Evolutionary conservation across 2,329 filamentous ascomycete species (phyloP), one percentile per base, ranked within the genome.

Genomic region (Colletotrichum echinochloae): DNA sequence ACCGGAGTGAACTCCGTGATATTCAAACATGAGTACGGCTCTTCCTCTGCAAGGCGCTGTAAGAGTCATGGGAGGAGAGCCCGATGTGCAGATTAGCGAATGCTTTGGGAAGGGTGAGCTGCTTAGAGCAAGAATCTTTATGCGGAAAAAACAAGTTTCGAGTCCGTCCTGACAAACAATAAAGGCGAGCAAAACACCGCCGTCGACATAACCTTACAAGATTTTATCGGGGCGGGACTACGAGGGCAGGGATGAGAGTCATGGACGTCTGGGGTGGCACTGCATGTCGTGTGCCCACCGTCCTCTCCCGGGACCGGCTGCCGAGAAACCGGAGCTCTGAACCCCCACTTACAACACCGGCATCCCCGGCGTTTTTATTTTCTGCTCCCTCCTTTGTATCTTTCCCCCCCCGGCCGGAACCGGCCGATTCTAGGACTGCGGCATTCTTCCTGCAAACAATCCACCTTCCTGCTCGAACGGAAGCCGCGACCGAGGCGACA

Each of bases 181-280:
- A 52, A 30, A 30, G 28, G 18, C 46, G 60, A 62, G 16, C 18
- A 39, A 49, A 49, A 65, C 12, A 48, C 23, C 59, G 48, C 16
- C 30, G 48, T 62, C 64, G 44, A n/a, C n/a, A 63, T 55, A 49
- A 51, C 26, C 44, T 65, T 11, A 60, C 65, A 52, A 51, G 20
- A 59, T 52, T 57, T 41, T 26, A 44, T 35, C 60, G 65, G 12
- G 28, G 20, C 55, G 35, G 28, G 6, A 49, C 41, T 54, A 20
- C 41, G 6, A 41, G n/a, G 41, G 52, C 60, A 68, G 37, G 66
- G 66, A 46, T 64, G 60, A 65, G 66, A 68, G 66, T 68, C 60
- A 59, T n/a, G n/a, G 46, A 59, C 26, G 44, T 54, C 20, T 37
- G 37, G 54, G 30, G 65, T 67, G 23, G 26, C 35, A 56, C n/a